Percentiles rank a stretch among this genome's conserved stretches.
Conservation (phyloP, 768 basidiomycete species). For the Rhizopogon rudus region DNA sequence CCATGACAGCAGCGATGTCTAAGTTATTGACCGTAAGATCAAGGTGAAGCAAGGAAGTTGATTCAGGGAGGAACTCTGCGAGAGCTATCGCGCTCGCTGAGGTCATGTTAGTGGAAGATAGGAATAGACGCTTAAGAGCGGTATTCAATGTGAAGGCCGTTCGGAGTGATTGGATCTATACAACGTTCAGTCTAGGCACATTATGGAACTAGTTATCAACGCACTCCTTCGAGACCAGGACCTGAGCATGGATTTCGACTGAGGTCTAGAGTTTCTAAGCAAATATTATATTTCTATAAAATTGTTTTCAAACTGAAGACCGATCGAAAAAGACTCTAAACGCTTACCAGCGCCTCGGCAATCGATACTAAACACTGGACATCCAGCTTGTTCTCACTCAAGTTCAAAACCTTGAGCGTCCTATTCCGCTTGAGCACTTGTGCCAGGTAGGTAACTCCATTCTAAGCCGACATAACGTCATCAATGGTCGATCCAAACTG, state of each 20-base stretch:
- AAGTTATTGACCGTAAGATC: constrained; percentile 82
- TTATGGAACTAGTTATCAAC: constrained; percentile 19
- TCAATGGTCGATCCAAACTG: not conserved
- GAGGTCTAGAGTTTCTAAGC: constrained; percentile 90
- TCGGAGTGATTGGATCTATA: constrained; percentile 77
- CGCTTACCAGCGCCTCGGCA: constrained; percentile 81
- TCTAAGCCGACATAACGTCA: constrained; percentile 25
- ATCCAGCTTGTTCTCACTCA: constrained; percentile 94
- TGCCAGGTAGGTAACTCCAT: constrained; percentile 83
- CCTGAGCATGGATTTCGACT: constrained; percentile 93
- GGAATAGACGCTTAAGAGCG: constrained; percentile 87
- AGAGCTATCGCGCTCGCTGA: constrained; percentile 89
- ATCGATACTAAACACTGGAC: constrained; percentile 71
- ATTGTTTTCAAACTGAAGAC: not conserved
- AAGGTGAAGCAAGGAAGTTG: constrained; percentile 80
- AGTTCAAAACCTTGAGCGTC: constrained; percentile 89
- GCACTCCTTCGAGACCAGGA: constrained; percentile 84
- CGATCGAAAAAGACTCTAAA: not conserved
- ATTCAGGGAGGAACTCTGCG: constrained; percentile 95
- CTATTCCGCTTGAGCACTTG: constrained; percentile 96
- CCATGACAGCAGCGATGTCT: constrained; percentile 90
- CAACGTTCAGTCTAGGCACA: not conserved
- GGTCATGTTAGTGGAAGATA: constrained; percentile 76
- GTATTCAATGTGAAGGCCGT: constrained; percentile 92
- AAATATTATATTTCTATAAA: constrained; percentile 86